Conservation (phyloP, 495 filamentous ascomycete genomes). For the Amphirosellinia nigrospora region DNA sequence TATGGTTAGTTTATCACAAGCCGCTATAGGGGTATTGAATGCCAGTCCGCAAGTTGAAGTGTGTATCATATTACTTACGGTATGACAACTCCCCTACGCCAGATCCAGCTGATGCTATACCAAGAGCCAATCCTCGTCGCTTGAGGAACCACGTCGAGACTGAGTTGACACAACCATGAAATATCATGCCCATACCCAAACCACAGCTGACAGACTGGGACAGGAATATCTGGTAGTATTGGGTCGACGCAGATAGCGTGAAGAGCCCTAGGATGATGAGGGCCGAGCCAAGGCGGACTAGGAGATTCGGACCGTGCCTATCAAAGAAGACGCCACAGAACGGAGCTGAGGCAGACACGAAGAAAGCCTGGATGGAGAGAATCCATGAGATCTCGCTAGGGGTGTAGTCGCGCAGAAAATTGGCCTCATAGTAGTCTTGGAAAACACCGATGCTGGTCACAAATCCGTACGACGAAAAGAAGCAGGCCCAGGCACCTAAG, state of each 20-base stretch:
- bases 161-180: slow-evolving; percentile 37
- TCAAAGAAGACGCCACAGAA: slow-evolving; percentile 44
- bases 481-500: slow-evolving; percentile 31
- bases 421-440: slow-evolving; percentile 36
- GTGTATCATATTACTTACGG: slow-evolving; percentile 24
- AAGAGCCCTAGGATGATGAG: slow-evolving; percentile 37
- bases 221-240: slow-evolving; percentile 44
- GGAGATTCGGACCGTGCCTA: slow-evolving; percentile 36
- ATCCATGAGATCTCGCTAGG: slow-evolving; percentile 46
- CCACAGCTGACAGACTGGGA: slow-evolving; percentile 46
- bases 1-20: background rate
- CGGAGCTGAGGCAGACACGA: slow-evolving; percentile 43
- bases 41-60: background rate
- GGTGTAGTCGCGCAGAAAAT: slow-evolving; percentile 32
- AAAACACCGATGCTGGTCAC: slow-evolving; percentile 38
- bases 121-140: slow-evolving; percentile 37
- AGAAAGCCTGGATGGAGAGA: slow-evolving; percentile 39
- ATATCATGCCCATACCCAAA: slow-evolving; percentile 44
- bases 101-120: slow-evolving; percentile 40
- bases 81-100: slow-evolving; percentile 48
- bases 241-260: slow-evolving; percentile 20
- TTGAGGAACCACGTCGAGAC: slow-evolving; percentile 41
- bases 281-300: slow-evolving; percentile 36
- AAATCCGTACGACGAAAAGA: slow-evolving; percentile 39
- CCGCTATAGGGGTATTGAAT: background rate